These are phyloP conservation scores for Nicotiana tomentosiformis DNA, from an alignment of 257 asterid genomes.

Conservation along the genomic window DNA sequence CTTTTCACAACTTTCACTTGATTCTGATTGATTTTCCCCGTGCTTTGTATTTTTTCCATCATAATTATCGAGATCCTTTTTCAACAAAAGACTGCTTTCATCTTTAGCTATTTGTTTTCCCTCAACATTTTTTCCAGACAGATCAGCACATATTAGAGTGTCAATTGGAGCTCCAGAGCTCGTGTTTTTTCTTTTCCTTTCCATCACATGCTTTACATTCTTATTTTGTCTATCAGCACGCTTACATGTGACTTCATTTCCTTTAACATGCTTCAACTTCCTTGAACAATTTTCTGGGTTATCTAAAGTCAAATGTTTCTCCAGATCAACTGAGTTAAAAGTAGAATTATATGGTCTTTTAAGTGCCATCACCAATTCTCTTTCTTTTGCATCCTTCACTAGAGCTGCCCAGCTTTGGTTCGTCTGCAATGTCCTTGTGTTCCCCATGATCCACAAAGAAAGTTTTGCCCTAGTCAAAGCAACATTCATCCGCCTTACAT, in stretches of 20 bases:
- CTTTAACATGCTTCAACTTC: constrained; percentile 31
- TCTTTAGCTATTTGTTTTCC: constrained; percentile 29
- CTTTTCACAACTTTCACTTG: constrained; percentile 11
- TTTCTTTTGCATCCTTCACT: constrained; percentile 60
- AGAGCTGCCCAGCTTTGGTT: constrained; percentile 88
- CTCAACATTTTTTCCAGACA: constrained; percentile 21
- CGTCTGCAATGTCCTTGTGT: constrained; percentile 63
- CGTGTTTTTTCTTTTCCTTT: constrained; percentile 41
- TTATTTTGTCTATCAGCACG: constrained; percentile 22
- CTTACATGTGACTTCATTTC: constrained; percentile 19
- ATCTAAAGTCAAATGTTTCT: constrained; percentile 25
- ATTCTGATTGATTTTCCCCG: constrained; percentile 24
- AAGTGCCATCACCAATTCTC: constrained; percentile 57
- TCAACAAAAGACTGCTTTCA: constrained; percentile 17
- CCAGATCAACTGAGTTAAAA: constrained; percentile 22
- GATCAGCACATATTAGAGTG: constrained; percentile 13
- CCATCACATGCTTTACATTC: constrained; percentile 26
- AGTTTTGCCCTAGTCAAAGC: constrained; percentile 91
- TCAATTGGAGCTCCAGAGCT: constrained; percentile 17
- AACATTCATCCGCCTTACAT: constrained; percentile 98
- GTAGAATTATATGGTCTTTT: constrained; percentile 67
- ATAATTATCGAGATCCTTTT: constrained; percentile 23
- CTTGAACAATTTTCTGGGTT: constrained; percentile 27
- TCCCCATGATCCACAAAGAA: constrained; percentile 89
- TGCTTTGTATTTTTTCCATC: constrained; percentile 18